A percentile compares a stretch with the other conserved stretches of the same genome.
These are phyloP conservation scores for Pleomassaria siparia DNA, from an alignment of 2,329 filamentous ascomycete genomes.

Conservation along the genomic window DNA sequence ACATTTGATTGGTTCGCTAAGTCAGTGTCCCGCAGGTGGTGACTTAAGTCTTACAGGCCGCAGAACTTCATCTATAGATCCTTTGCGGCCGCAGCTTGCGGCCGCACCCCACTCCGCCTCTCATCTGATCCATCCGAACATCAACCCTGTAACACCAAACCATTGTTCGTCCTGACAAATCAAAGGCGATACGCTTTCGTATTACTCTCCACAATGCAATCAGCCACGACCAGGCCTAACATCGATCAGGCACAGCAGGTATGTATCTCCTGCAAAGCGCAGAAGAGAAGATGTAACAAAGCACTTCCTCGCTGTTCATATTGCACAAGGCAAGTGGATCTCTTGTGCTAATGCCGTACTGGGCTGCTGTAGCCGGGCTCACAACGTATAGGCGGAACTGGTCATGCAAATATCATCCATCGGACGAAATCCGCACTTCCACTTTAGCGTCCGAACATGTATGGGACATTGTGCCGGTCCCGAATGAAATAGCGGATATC, in stretches of 20 bases:
- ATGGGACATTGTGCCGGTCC: conserved; percentile 5
- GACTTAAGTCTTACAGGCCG: neutral
- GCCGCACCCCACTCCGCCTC: too few relatives aligned
- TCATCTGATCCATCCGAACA: neutral
- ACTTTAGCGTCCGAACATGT: neutral
- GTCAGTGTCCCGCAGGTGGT: neutral
- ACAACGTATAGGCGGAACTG: conserved; percentile 3
- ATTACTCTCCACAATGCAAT: conserved; percentile 6
- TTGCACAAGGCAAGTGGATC: conserved; percentile 9
- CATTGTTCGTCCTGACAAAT: too few relatives aligned
- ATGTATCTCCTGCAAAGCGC: conserved; percentile 11
- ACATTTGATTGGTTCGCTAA: neutral
- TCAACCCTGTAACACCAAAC: neutral
- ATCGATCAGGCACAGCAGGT: conserved; percentile 8
- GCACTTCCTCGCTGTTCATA: conserved; percentile 6
- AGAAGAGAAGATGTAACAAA: conserved; percentile 13
- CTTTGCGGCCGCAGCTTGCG: neutral
- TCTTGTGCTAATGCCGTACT: neutral
- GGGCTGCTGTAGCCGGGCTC: neutral
- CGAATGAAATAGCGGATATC: neutral
- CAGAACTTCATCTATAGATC: neutral
- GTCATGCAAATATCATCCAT: conserved; percentile 3
- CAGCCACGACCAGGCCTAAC: conserved; percentile 6
- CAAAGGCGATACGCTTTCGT: too few relatives aligned
- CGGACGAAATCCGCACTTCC: neutral